phyloP scores from a whole-genome alignment of 371 early-diverging fungal species.

The Mucor velutinosus region DNA sequence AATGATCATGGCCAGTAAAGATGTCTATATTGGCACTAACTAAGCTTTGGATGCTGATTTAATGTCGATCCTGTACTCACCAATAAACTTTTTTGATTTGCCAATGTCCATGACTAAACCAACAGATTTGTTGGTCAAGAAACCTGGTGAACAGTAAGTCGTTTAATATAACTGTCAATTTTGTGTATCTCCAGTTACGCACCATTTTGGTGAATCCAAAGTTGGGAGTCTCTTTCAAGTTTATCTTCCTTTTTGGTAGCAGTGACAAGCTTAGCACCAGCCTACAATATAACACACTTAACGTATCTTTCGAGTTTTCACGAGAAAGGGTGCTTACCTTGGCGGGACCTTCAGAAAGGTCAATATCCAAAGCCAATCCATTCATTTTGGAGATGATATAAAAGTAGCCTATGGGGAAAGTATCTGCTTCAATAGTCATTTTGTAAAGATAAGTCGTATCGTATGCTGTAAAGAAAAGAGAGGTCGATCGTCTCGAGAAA shows the following conservation, averaged over 20 bases:
- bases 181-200: not conserved
- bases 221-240: constrained; percentile 27
- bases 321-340: constrained; percentile 15
- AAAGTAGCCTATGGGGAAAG: constrained; percentile 50
- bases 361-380: constrained; percentile 40
- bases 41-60: not conserved
- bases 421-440: constrained; percentile 31
- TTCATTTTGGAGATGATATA: constrained; percentile 43
- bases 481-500: not conserved
- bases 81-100: constrained; percentile 39
- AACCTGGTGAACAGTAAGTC: constrained; percentile 19
- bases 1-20: constrained; percentile 39
- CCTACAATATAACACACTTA: constrained; percentile 5
- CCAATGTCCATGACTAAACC: constrained; percentile 47
- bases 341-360: constrained; percentile 18
- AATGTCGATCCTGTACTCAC: constrained; percentile 16
- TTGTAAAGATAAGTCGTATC: not conserved
- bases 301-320: not conserved
- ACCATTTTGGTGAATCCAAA: constrained; percentile 42
- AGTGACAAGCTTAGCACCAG: constrained; percentile 24
- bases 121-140: constrained; percentile 44
- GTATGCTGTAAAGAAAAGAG: not conserved
- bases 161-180: not conserved
- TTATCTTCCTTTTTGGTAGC: constrained; percentile 17
- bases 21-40: constrained; percentile 23